phyloP scores from a whole-genome alignment of 2,329 filamentous ascomycete species.

The Nigrospora oryzae region DNA sequence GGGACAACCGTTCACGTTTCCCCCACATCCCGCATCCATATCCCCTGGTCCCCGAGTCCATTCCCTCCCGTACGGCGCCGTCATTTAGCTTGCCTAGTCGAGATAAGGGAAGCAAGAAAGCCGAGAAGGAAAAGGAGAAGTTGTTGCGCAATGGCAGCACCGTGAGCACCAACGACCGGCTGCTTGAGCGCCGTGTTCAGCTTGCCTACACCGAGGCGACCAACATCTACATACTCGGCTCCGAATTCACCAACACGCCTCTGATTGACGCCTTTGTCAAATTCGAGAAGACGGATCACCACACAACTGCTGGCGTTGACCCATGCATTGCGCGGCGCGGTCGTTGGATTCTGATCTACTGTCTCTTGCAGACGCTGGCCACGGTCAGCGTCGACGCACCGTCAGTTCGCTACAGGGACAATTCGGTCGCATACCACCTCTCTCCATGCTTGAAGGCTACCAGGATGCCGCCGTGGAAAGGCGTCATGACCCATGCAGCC shows the following conservation, averaged over 20 bases:
- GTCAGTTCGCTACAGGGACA: conserved; percentile 40
- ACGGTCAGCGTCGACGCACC: conserved; percentile 50
- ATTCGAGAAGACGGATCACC: conserved; percentile 46
- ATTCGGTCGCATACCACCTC: conserved; percentile 46
- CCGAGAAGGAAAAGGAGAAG: conserved; percentile 10
- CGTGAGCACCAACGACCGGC: conserved; percentile 11
- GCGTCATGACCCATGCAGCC: conserved; percentile 10
- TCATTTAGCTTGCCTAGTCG: conserved; percentile 1
- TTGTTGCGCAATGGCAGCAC: conserved; percentile 1
- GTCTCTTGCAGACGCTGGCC: conserved; percentile 50
- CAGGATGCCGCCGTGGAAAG: conserved; percentile 46
- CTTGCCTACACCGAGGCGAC: conserved; percentile 52
- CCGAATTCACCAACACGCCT: conserved; percentile 42
- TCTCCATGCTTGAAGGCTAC: conserved; percentile 43
- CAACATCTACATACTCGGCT: conserved; percentile 48
- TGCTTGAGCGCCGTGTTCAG: conserved; percentile 40
- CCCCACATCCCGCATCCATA: conserved; percentile 62
- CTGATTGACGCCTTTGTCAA: conserved; percentile 46
- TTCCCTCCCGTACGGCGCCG: conserved; percentile 19
- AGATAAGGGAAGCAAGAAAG: conserved; percentile 22
- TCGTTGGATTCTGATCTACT: conserved; percentile 54
- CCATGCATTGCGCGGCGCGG: conserved; percentile 47
- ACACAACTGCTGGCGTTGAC: conserved; percentile 35
- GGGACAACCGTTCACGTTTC: conserved; percentile 53
- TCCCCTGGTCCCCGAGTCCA: conserved; percentile 51